These are phyloP conservation scores for Persicaria maculosa DNA, from an alignment of 148 eudicot species.

Conservation along the genomic window DNA sequence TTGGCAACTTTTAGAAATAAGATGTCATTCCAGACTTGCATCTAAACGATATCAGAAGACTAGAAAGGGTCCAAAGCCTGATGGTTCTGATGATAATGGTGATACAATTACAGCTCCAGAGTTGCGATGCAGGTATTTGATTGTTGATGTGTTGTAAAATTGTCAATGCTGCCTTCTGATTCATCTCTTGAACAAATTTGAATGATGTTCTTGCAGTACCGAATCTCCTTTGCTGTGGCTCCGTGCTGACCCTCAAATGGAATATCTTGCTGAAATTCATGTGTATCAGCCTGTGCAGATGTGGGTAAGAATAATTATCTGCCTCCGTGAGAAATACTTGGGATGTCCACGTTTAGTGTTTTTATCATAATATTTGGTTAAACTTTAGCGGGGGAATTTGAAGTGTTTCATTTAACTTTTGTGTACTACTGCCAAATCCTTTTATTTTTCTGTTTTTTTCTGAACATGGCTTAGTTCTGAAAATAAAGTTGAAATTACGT, in stretches of 20 bases:
- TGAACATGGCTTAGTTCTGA: background rate
- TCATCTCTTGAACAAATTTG: slow-evolving; percentile 2
- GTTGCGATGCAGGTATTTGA: slow-evolving; percentile 60
- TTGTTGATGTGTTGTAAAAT: background rate
- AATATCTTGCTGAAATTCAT: slow-evolving; percentile 92
- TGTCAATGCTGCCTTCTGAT: background rate
- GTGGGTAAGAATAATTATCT: slow-evolving; percentile 65
- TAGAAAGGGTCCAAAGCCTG: slow-evolving; percentile 66
- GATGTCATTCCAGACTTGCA: slow-evolving; percentile 93
- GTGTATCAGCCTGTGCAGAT: slow-evolving; percentile 85
- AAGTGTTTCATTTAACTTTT: background rate
- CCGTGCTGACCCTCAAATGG: slow-evolving; percentile 97
- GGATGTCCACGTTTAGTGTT: background rate
- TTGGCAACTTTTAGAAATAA: slow-evolving; percentile 87
- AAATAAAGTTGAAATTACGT: background rate
- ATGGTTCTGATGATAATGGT: slow-evolving; percentile 93
- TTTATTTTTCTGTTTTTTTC: background rate
- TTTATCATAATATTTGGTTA: background rate
- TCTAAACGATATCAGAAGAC: slow-evolving; percentile 85
- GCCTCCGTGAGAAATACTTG: background rate
- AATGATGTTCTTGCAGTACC: slow-evolving; percentile 40
- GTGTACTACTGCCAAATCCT: background rate
- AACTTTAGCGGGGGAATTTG: background rate
- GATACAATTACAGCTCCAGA: slow-evolving; percentile 54
- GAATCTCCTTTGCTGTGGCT: slow-evolving; percentile 91